Evolutionary conservation across 495 filamentous ascomycete species (phyloP).

Genomic region (Talaromyces liani): DNA sequence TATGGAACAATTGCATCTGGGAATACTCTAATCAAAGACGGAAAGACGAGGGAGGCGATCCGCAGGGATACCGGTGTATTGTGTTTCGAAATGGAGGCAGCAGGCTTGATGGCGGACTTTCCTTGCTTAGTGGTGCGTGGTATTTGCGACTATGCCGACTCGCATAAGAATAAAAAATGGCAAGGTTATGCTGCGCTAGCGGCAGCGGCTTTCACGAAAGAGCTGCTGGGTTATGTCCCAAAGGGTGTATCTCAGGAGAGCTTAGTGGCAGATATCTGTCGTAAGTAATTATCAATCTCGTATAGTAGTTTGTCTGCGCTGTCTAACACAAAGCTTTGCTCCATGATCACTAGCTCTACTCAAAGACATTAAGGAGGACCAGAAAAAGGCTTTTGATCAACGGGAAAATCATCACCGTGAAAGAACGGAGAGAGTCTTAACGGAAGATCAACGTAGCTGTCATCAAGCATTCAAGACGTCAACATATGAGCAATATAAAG

Average conservation of each 20-base stretch:
- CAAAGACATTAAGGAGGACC: too few species aligned
- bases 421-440: too few species aligned
- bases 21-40: conserved; percentile 27
- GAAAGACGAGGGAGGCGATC: conserved; percentile 21
- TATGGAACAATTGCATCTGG: conserved; percentile 32
- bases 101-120: conserved; percentile 10
- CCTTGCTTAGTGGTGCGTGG: conserved; percentile 27
- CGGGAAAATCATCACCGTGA: too few species aligned
- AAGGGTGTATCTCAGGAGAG: not conserved
- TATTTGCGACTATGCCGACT: conserved; percentile 30
- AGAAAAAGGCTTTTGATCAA: too few species aligned
- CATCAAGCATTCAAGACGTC: too few species aligned
- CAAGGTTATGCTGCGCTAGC: conserved; percentile 24
- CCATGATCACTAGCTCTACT: too few species aligned
- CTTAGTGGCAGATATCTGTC: not conserved
- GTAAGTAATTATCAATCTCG: not conserved
- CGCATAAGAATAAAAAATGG: conserved; percentile 30
- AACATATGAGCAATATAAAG: too few species aligned
- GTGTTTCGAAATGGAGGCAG: conserved; percentile 23
- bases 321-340: too few species aligned
- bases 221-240: conserved; percentile 13
- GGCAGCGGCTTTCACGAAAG: conserved; percentile 24
- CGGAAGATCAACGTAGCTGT: too few species aligned
- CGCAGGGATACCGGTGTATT: conserved; percentile 20
- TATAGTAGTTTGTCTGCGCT: too few species aligned